Percentiles rank a stretch among this genome's conserved stretches.
phyloP scores from a whole-genome alignment of 1,284 basidiomycete species.

The Agroathelia rolfsii region DNA sequence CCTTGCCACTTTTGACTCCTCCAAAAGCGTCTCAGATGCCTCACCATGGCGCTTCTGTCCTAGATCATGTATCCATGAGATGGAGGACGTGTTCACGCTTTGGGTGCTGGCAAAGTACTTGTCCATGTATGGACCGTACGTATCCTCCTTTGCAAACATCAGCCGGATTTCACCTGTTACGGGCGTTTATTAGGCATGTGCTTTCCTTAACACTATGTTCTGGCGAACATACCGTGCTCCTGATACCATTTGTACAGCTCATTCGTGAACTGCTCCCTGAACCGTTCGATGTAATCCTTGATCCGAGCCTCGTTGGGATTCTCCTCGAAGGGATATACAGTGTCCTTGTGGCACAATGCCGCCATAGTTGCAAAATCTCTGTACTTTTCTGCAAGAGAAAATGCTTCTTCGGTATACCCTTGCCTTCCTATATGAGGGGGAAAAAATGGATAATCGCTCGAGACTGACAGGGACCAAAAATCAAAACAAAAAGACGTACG shows the following conservation, averaged over 20 bases:
- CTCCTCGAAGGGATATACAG: conserved; percentile 49
- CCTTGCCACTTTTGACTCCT: conserved; percentile 46
- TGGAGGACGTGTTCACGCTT: conserved; percentile 31
- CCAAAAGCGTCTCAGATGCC: conserved; percentile 58
- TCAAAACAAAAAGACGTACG: conserved; percentile 34
- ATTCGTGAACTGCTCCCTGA: conserved; percentile 77
- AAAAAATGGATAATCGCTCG: background rate
- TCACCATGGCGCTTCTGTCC: conserved; percentile 56
- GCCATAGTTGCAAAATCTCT: conserved; percentile 78
- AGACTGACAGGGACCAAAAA: conserved; percentile 1
- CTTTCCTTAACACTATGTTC: background rate
- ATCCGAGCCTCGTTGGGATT: conserved; percentile 55
- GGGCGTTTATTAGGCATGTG: conserved; percentile 9
- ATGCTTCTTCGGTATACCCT: conserved; percentile 62
- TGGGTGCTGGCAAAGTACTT: conserved; percentile 66
- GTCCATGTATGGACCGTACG: conserved; percentile 57
- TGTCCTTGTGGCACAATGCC: conserved; percentile 66
- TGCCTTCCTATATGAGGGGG: conserved; percentile 38
- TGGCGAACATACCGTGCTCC: conserved; percentile 47
- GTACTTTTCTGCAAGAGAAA: conserved; percentile 77
- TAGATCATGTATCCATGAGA: conserved; percentile 90
- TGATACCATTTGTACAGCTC: conserved; percentile 86
- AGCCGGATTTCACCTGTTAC: conserved; percentile 58
- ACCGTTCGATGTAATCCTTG: conserved; percentile 69
- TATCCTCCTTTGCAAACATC: conserved; percentile 66